These are phyloP conservation scores for Cryptococcus sp. DNA, from an alignment of 1,284 basidiomycete genomes.

Conservation along the genomic window DNA sequence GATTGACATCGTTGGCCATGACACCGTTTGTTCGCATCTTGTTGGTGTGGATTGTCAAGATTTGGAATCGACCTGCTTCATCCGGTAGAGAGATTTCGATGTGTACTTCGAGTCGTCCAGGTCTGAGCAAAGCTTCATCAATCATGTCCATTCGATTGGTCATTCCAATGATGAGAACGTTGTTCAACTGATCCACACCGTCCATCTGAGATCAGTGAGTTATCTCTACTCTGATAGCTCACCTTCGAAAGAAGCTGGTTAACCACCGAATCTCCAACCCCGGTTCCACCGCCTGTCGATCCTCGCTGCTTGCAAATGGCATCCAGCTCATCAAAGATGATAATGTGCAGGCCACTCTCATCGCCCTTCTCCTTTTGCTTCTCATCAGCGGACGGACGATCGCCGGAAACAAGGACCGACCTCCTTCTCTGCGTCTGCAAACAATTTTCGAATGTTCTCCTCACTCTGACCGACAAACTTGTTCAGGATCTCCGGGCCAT, in stretches of 20 bases:
- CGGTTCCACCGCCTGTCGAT: conserved; percentile 77
- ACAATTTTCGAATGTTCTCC: conserved; percentile 97
- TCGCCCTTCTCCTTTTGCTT: conserved; percentile 98
- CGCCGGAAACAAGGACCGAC: conserved; percentile 47
- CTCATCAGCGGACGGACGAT: no score
- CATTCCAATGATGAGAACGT: conserved; percentile 99
- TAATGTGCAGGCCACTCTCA: conserved; percentile 96
- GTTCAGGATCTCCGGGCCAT: conserved; percentile 89
- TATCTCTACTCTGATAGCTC: conserved; percentile 12
- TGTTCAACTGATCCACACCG: conserved; percentile 98
- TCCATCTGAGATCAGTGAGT: conserved; percentile 66
- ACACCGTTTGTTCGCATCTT: conserved; percentile 91
- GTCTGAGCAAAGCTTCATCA: conserved; percentile 93
- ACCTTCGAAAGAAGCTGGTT: conserved; percentile 98
- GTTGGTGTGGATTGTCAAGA: conserved; percentile 88
- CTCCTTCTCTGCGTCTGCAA: conserved; percentile 97
- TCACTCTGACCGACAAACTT: conserved; percentile 98
- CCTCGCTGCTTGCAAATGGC: conserved; percentile 99
- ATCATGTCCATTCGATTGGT: conserved; percentile 99
- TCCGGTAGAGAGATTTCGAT: conserved; percentile 99
- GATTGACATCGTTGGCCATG: conserved; percentile 82
- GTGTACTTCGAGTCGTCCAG: conserved; percentile 98
- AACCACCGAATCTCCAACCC: conserved; percentile 96
- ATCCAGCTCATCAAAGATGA: conserved; percentile 99
- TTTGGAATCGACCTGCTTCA: conserved; percentile 86